Base-by-base conservation (phyloP, 2,329 filamentous ascomycete species). In the Fusarium sublunatum region DNA sequence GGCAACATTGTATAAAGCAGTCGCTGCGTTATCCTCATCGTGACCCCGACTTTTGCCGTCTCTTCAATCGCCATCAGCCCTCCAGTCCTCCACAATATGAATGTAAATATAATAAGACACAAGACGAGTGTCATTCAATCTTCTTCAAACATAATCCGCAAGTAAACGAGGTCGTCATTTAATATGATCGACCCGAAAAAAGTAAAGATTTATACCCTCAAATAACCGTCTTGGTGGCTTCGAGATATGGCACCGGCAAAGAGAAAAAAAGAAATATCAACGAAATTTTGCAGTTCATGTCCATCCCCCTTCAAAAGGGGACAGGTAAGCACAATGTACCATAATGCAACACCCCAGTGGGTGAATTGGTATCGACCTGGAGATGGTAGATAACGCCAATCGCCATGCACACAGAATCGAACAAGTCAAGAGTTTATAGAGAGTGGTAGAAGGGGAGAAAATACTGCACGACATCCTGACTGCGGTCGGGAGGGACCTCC, bases 1-100 rank as follows among this genome's bases (percentile, higher is more conserved):
- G 80, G 79, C 79, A 81, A 73, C 77, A 75, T 77, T 80, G 76
- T 80, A 77, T 73, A 72, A 71, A 72, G 52, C 66, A 64, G 52
- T 47, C 58, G 59, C 64, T 68, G 57, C 66, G 44, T 51, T 65
- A 53, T 50, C 61, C 50, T 41, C 44, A 29, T 55, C 38, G 34
- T 48, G 46, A 43, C 46, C 49, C 48, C 36, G 41, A 58, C 42
- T 69, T 71, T 70, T 61, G 36, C 57, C 48, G 42, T 51, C 51
- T 51, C 13, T 7, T 45, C 32, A 13, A 34, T 34, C 40, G 36
- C 45, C 26, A n/a, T 55, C 47, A 62, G 54, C 31, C 34, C 26
- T 31, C 57, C 22, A 31, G 35, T 36, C 39, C 28, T 35, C 52
- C 32, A 12, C 19, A 19, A 19, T 11, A 31, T 48, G 34, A 53